Base-by-base conservation (phyloP, 495 filamentous ascomycete species). In the Penicillium bovifimosum region DNA sequence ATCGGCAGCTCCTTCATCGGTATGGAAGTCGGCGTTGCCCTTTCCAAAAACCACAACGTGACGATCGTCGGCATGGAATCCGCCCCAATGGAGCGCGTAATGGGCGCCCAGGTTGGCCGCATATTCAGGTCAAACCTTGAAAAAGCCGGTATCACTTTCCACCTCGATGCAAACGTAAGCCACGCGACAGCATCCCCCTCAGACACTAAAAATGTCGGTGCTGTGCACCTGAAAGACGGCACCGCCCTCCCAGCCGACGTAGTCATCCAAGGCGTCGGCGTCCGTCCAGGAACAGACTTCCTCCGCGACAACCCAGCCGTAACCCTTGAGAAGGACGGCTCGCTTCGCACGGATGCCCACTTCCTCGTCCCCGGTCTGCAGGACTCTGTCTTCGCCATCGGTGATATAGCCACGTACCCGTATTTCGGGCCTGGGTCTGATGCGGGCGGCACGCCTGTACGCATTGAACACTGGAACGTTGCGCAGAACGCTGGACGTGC, bases 381-480 rank as follows among this genome's bases (percentile, higher is more conserved):
- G 44, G 60, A 64, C 29, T 84, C 89, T 60, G 92, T 96, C 47
- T 97, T 87, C 63, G 93, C 93, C 34, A 85, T 98, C 54, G 93
- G 93, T 43, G 93, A 98, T 65, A 97, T 98, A 49, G 91, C 93
- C 7, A 93, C 90, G 1, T 96, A 90, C 63, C 92, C 92, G 0
- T 98, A 96, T 72, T 80, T 90, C 65, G 91, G 92, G 2, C 91
- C 92, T 0, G 90, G 88, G n/a, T 81, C 86, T 2, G 72, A 84
- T 2, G 52, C 61, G 1, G 53, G 24, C 8, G 54, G 88, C 47
- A 76, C 73, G 5, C 75, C 75, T 24, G 80, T 79, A 2, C 76
- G 89, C 50, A 96, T 96, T 67, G 95, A 98, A 74, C 93, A 98
- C 66, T 98, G 91, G 92, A 91, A 96, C 66, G 93, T 98, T 2